phyloP scores from a whole-genome alignment of 2,329 filamentous ascomycete species.

The Pyrenophora seminiperda region DNA sequence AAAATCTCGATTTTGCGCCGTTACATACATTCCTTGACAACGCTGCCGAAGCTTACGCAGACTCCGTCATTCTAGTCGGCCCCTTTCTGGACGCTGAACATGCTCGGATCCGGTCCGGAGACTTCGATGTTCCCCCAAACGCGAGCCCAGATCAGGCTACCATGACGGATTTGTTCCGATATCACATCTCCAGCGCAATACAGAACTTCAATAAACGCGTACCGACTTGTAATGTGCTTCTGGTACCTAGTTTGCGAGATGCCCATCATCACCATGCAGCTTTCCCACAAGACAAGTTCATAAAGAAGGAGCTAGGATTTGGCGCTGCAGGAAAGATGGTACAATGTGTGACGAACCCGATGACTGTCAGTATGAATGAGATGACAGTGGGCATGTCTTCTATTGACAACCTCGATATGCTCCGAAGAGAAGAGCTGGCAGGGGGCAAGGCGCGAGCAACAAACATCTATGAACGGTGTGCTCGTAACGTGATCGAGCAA shows the following conservation, averaged over 20 bases:
- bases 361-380: conserved; percentile 88
- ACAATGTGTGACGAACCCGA: conserved; percentile 84
- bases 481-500: conserved; percentile 83
- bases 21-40: conserved; percentile 79
- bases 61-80: conserved; percentile 78
- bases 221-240: conserved; percentile 78
- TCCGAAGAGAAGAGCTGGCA: conserved; percentile 73
- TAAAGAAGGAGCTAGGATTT: conserved; percentile 73
- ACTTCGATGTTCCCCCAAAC: conserved; percentile 51
- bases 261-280: conserved; percentile 81
- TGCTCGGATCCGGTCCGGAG: conserved; percentile 72
- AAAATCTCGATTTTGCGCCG: conserved; percentile 88
- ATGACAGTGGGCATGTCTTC: conserved; percentile 78
- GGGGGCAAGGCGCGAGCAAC: conserved; percentile 61
- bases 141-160: conserved; percentile 72
- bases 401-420: conserved; percentile 82
- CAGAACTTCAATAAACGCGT: conserved; percentile 71
- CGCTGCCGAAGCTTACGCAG: conserved; percentile 74
- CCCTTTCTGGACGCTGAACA: conserved; percentile 94
- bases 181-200: conserved; percentile 76
- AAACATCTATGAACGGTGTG: conserved; percentile 72
- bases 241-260: conserved; percentile 83
- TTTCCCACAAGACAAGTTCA: conserved; percentile 79
- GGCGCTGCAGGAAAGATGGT: conserved; percentile 66
- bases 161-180: conserved; percentile 80